Percentiles rank a stretch among this genome's conserved stretches.
Conservation (phyloP, 2,329 filamentous ascomycete genomes). For the Didymella lethalis region DNA sequence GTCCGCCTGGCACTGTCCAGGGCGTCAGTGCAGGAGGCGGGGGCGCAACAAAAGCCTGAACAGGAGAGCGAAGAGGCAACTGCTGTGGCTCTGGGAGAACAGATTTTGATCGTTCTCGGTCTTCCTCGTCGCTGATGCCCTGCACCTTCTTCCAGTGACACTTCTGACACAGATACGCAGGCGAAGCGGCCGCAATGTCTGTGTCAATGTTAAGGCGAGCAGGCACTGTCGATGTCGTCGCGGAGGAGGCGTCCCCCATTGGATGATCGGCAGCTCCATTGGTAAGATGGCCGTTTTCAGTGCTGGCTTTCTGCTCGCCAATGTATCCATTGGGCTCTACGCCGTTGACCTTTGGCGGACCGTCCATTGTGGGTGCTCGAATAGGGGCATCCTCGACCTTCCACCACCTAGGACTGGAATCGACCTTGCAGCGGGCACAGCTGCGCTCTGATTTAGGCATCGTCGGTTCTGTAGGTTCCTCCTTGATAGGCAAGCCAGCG, state of each 20-base stretch:
- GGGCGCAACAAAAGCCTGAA: constrained; percentile 36
- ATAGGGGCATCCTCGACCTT: constrained; percentile 34
- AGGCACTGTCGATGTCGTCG: constrained; percentile 25
- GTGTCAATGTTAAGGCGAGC: constrained; percentile 36
- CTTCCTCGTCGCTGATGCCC: constrained; percentile 41
- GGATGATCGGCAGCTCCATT: constrained; percentile 39
- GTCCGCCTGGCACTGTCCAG: constrained; percentile 35
- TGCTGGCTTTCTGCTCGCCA: constrained; percentile 25
- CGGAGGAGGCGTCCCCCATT: constrained; percentile 43
- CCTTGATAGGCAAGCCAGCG: constrained; percentile 46
- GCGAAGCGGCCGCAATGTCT: constrained; percentile 24
- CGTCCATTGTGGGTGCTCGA: constrained; percentile 25
- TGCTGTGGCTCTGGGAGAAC: constrained; percentile 46
- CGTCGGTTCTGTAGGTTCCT: constrained; percentile 47
- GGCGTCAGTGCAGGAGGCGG: constrained; percentile 31
- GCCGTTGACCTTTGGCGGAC: constrained; percentile 37
- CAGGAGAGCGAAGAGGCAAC: constrained; percentile 44
- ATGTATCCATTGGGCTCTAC: constrained; percentile 25
- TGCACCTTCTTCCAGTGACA: constrained; percentile 58
- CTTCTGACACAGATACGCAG: constrained; percentile 56
- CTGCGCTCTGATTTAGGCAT: constrained; percentile 45
- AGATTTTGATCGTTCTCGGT: constrained; percentile 40
- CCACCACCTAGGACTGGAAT: constrained; percentile 73
- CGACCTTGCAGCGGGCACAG: constrained; percentile 61
- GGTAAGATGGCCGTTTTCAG: constrained; percentile 29